phyloP scores from a whole-genome alignment of 257 asterid genomes.

The Solanum chilense region DNA sequence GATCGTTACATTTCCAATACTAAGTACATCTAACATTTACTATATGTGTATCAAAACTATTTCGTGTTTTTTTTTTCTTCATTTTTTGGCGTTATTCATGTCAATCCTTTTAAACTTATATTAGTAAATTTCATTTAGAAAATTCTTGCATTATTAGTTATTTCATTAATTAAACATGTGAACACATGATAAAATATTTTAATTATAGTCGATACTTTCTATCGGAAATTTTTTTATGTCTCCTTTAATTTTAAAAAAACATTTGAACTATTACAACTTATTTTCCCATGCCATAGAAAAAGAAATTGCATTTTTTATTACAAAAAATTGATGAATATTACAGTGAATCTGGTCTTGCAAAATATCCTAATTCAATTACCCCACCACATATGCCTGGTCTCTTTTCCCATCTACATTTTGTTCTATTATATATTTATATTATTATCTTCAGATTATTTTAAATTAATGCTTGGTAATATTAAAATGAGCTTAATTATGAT shows the following conservation, averaged over 20 bases:
- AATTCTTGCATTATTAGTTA: not conserved
- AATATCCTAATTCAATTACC: not conserved
- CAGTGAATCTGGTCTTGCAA: constrained; percentile 13
- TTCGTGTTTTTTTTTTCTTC: not conserved
- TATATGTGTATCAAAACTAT: not conserved
- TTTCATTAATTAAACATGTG: not conserved
- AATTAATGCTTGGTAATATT: not conserved
- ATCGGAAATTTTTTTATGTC: too few species aligned
- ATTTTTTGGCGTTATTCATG: not conserved
- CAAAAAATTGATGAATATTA: not conserved
- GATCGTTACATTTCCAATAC: not conserved
- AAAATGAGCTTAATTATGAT: not conserved
- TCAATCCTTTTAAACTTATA: not conserved
- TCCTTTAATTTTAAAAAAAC: not conserved
- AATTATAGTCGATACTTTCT: not conserved
- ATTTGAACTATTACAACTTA: not conserved
- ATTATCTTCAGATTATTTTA: not conserved
- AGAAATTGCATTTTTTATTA: not conserved
- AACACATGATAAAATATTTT: not conserved
- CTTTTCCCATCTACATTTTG: not conserved
- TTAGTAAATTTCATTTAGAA: not conserved
- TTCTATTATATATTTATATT: not conserved
- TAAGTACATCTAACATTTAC: not conserved
- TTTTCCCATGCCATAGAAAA: not conserved
- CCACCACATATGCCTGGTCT: not conserved